Evolutionary conservation across 805 yeast genomes (phyloP).

Genomic region (Candida schatavii): DNA sequence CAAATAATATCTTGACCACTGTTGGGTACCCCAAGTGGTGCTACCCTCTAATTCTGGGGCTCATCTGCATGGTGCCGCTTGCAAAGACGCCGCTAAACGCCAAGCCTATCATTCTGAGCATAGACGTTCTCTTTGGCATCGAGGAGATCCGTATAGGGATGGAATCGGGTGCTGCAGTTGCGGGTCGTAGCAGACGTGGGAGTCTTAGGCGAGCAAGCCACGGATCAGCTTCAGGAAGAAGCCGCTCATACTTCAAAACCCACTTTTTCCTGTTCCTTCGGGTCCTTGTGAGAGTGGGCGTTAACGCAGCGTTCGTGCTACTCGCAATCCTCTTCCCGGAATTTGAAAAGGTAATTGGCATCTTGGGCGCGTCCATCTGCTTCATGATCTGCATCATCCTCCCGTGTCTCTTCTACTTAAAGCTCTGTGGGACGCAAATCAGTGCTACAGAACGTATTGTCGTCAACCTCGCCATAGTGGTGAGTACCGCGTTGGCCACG

Average conservation of each 20-base stretch:
- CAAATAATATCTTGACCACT: slow-evolving; percentile 44
- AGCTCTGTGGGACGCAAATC: slow-evolving; percentile 47
- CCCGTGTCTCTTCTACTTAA: slow-evolving; percentile 71
- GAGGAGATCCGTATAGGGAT: slow-evolving; percentile 14
- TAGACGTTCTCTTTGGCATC: slow-evolving; percentile 52
- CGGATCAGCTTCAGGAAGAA: too few relatives aligned
- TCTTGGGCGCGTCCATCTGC: slow-evolving; percentile 78
- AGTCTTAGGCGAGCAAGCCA: too few relatives aligned
- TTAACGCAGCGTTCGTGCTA: slow-evolving; percentile 56
- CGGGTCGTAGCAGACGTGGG: too few relatives aligned
- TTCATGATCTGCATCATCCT: slow-evolving; percentile 75
- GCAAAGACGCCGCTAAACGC: slow-evolving; percentile 84
- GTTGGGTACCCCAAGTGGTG: slow-evolving; percentile 50
- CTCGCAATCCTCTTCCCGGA: slow-evolving; percentile 69
- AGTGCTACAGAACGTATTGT: slow-evolving; percentile 33
- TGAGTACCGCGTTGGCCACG: slow-evolving; percentile 49
- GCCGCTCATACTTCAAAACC: slow-evolving; percentile 8
- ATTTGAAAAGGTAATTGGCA: slow-evolving; percentile 78
- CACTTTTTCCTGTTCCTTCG: slow-evolving; percentile 10
- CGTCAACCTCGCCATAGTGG: slow-evolving; percentile 42
- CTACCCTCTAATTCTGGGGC: slow-evolving; percentile 51
- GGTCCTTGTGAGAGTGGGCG: slow-evolving; percentile 30
- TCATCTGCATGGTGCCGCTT: slow-evolving; percentile 79
- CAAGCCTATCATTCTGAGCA: slow-evolving; percentile 72
- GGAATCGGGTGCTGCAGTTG: neutral